Evolutionary conservation across 306 rosid genomes (phyloP), one percentile per base, ranked within the genome.

Genomic region (Prunus campanulata): DNA sequence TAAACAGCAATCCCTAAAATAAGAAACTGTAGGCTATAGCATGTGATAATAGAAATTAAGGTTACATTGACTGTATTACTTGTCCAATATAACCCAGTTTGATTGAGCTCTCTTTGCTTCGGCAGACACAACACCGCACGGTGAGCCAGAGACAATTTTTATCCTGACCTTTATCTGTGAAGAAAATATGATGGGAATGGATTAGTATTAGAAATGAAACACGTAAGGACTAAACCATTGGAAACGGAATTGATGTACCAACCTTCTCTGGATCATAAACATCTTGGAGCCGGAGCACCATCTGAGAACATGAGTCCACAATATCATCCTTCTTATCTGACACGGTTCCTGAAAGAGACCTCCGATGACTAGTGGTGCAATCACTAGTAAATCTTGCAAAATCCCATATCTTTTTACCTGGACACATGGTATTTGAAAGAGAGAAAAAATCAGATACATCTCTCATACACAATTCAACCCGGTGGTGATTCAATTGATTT

Each of bases 21-120:
- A 48, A 68, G 46, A 73, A 73, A 25, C 14, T 13, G 42, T 39
- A 7, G 44, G 9, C 44, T 7, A 72, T 67, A 68, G 35, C 19
- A 63, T 66, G 48, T 79, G 49, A 71, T 47, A 44, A 50, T 35
- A 67, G 72, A 85, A 75, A 68, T 19, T 24, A 60, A 77, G 54
- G 52, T 20, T 42, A 39, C 49, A 35, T 77, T 66, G 59, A 81
- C 71, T 85, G 24, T 70, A 84, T 85, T 92, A 95, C 99, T 78
- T 92, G 66, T 95, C 99, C 87, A 95, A 82, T 73, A 95, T 88
- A 78, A 95, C 92, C 99, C 99, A 95, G 87, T 89, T 95, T 85
- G 99, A 86, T 64, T 86, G 87, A 50, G 86, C 91, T 88, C 83
- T 95, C 89, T 86, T 89, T 75, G 97, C 96, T 84, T 95, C 97